A percentile compares a stretch with the other conserved stretches of the same genome.
Conservation (phyloP, 108 stramenopile genomes). For the Mayamaea pseudoterrestris region DNA sequence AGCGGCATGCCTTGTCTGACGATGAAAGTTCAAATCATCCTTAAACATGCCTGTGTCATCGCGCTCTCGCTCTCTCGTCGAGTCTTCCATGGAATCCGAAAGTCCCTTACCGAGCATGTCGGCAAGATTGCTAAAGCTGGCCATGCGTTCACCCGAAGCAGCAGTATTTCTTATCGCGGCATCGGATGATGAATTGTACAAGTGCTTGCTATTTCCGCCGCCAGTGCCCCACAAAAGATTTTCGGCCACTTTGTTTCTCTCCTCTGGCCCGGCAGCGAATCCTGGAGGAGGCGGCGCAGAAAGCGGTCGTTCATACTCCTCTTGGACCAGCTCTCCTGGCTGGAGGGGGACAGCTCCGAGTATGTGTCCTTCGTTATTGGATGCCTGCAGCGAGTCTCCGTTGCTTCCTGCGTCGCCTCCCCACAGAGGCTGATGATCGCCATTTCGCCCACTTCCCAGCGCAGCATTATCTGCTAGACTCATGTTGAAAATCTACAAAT, state of each 20-base stretch:
- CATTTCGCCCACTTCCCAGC: too few species aligned
- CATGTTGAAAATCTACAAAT: too few species aligned
- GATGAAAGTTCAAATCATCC: constrained; percentile 45
- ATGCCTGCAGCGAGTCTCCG: too few species aligned
- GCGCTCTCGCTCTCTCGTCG: constrained; percentile 18
- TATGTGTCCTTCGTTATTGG: too few species aligned
- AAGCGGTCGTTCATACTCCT: constrained; percentile 4
- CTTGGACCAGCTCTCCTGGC: constrained; percentile 2
- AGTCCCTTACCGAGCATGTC: constrained; percentile 56
- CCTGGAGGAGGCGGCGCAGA: constrained; percentile 14
- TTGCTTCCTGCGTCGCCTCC: too few species aligned
- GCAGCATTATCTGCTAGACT: too few species aligned
- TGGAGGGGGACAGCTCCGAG: constrained; percentile 5
- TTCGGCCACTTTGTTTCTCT: constrained; percentile 2
- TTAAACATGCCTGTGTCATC: not conserved
- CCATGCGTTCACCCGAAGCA: constrained; percentile 22
- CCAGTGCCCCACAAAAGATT: constrained; percentile 2
- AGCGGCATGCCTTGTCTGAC: constrained; percentile 63
- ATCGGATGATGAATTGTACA: not conserved
- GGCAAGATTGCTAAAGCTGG: constrained; percentile 63
- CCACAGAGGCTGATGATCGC: too few species aligned
- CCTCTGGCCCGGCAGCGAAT: constrained; percentile 1
- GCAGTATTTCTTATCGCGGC: too few species aligned
- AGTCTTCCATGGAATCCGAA: constrained; percentile 76
- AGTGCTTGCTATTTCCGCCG: not conserved